Evolutionary conservation across 306 rosid species (phyloP).

Genomic region (Quercus agrifolia): DNA sequence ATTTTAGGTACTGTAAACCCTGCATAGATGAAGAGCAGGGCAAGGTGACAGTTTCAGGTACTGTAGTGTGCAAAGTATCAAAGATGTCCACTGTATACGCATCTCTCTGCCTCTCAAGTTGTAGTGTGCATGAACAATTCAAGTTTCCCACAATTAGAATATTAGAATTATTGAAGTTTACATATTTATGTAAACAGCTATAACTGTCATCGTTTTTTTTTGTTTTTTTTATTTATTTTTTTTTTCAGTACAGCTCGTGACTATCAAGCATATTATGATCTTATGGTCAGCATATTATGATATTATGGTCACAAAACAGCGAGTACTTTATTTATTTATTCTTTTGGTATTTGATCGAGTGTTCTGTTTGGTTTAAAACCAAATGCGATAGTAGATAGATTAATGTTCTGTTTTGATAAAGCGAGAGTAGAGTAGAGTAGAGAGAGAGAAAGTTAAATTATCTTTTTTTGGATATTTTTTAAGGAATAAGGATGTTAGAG

Average conservation of each 20-base stretch:
- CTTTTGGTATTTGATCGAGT: background rate
- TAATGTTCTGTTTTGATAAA: accelerated
- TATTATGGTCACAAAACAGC: constrained; percentile 70
- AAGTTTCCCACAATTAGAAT: background rate
- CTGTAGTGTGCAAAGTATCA: no score
- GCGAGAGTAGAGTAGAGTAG: accelerated
- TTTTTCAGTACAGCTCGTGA: constrained; percentile 68
- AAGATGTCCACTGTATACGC: background rate
- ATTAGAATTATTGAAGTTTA: background rate
- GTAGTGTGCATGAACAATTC: background rate
- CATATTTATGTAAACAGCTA: constrained; percentile 1
- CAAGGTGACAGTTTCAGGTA: no score
- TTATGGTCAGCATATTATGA: constrained; percentile 72
- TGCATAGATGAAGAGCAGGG: no score
- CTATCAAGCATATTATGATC: constrained; percentile 80
- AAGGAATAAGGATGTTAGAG: no score
- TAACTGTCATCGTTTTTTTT: background rate
- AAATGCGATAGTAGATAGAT: background rate
- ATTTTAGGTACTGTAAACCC: no score
- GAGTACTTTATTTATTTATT: constrained; percentile 25
- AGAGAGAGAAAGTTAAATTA: no score
- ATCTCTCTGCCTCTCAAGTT: background rate
- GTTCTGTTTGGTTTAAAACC: background rate
- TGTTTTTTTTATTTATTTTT: no score
- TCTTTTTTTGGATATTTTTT: no score